Base-by-base conservation (phyloP, 1,284 basidiomycete genomes). In the Leccinum fallax region DNA sequence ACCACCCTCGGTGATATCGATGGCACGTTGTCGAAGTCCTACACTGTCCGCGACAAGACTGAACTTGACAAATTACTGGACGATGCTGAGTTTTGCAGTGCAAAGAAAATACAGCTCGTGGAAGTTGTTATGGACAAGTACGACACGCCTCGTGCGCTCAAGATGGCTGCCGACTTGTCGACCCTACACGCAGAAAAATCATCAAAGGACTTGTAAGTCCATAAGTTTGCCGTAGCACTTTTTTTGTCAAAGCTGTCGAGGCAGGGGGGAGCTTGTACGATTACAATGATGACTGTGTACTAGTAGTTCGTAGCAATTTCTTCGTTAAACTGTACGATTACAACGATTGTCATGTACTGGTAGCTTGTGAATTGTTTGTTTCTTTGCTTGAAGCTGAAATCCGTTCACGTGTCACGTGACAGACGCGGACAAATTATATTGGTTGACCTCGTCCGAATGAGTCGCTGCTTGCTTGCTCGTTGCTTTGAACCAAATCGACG, bases 111-210 rank as follows among this genome's bases (percentile, higher is more conserved):
- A 59, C 90, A 93, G 73, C 78, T 95, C 36, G 87, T 95, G 8
- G 93, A 95, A 76, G 82, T 95, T 9, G 78, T 89, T 62, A 92
- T 95, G 90, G 81, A 81, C 46, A 82, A 82, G 65, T 78, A 83
- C 32, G 93, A 95, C 74, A 90, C 90, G 0, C 93, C 93, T 2
- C 75, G 79, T 49, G 84, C 86, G 32, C 77, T 94, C 62, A 78
- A 83, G 71, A 74, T 77, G 60, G 80, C 83, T 66, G 79, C 81
- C 1, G 79, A 85, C 74, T 67, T 87, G 56, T 76, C 78, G 57
- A 74, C 9, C 3, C 61, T 63, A 30, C 36, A 57, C n/a, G 60
- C 63, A 28, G 65, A 69, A 48, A 61, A 67, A 58, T 65, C 63
- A 3, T 61, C 61, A n/a, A 63, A 62, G 62, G 54, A 67, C 24